Percentiles rank a stretch among this genome's conserved stretches.
phyloP scores from a whole-genome alignment of 139 green algal species.

The Diplosphaera chodatii region DNA sequence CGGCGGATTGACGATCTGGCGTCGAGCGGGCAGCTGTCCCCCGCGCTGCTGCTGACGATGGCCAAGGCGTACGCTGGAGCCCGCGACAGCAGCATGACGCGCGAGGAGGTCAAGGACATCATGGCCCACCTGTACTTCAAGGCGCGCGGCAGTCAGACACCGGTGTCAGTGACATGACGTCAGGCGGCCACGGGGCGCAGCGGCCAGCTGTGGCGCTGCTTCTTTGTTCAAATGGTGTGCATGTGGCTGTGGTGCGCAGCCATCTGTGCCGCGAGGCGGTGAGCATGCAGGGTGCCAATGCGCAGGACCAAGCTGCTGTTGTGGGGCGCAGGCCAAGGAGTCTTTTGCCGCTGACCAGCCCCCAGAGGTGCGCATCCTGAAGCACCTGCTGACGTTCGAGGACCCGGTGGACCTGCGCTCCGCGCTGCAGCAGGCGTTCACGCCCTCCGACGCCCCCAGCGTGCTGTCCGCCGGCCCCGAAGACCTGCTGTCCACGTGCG shows the following conservation, averaged over 20 bases:
- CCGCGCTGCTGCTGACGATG: conserved; percentile 75
- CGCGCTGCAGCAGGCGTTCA: conserved; percentile 61
- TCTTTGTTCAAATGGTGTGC: no score
- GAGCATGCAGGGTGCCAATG: no score
- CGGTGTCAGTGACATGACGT: no score
- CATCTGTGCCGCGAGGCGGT: no score
- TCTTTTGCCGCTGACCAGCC: conserved; percentile 55
- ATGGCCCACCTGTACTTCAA: conserved; percentile 80
- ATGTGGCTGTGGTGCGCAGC: no score
- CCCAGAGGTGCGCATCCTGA: conserved; percentile 80
- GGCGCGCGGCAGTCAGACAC: no score
- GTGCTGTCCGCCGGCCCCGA: conserved; percentile 19
- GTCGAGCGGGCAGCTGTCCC: conserved; percentile 44
- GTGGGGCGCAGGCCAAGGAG: conserved; percentile 48
- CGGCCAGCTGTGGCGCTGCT: no score
- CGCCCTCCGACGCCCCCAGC: conserved; percentile 6
- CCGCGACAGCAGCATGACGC: conserved; percentile 63
- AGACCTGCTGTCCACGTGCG: conserved; percentile 34
- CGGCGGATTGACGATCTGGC: conserved; percentile 68
- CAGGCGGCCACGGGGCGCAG: no score
- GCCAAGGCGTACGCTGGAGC: conserved; percentile 67
- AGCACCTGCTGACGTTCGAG: conserved; percentile 61
- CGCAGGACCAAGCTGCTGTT: no score
- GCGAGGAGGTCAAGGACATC: conserved; percentile 75
- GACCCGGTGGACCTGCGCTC: conserved; percentile 35